A percentile compares a stretch with the other conserved stretches of the same genome.
Evolutionary conservation across 306 rosid genomes (phyloP).

Genomic region (Sophora flavescens): DNA sequence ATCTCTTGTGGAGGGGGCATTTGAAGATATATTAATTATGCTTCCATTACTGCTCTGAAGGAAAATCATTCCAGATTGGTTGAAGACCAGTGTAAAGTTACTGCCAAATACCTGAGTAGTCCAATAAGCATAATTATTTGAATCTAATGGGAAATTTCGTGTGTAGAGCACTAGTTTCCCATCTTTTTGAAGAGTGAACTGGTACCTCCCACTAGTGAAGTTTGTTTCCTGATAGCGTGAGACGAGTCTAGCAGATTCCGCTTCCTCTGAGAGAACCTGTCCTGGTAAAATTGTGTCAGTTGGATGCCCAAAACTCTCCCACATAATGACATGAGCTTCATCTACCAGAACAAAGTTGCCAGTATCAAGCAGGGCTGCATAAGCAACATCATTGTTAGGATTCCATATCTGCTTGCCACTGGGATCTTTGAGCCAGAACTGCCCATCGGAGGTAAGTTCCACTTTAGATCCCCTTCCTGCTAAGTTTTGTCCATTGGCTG

Average conservation of each 20-base stretch:
- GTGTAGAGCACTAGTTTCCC: slow-evolving; percentile 52
- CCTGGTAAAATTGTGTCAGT: slow-evolving; percentile 58
- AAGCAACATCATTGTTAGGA: background rate
- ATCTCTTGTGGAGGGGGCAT: background rate
- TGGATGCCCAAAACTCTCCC: slow-evolving; percentile 53
- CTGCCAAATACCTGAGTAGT: slow-evolving; percentile 11
- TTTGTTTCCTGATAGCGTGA: slow-evolving; percentile 35
- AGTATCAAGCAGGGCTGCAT: slow-evolving; percentile 43
- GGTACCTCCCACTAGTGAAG: slow-evolving; percentile 49
- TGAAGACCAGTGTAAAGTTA: slow-evolving; percentile 31
- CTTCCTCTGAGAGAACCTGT: slow-evolving; percentile 33
- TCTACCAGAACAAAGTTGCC: slow-evolving; percentile 46
- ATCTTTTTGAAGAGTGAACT: slow-evolving; percentile 35
- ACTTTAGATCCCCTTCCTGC: slow-evolving; percentile 50
- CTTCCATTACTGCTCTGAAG: slow-evolving; percentile 7
- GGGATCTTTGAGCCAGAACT: slow-evolving; percentile 46
- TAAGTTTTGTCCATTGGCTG: slow-evolving; percentile 37
- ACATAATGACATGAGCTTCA: background rate
- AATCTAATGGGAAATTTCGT: slow-evolving; percentile 37
- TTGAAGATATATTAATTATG: slow-evolving; percentile 24
- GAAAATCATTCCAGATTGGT: slow-evolving; percentile 25
- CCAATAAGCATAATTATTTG: slow-evolving; percentile 20
- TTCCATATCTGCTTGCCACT: slow-evolving; percentile 31
- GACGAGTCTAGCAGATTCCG: slow-evolving; percentile 24
- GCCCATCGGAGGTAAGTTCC: slow-evolving; percentile 42